Percentiles rank a stretch among this genome's conserved stretches.
Conservation (phyloP, 495 filamentous ascomycete species). For the Xylaria flabelliformis region DNA sequence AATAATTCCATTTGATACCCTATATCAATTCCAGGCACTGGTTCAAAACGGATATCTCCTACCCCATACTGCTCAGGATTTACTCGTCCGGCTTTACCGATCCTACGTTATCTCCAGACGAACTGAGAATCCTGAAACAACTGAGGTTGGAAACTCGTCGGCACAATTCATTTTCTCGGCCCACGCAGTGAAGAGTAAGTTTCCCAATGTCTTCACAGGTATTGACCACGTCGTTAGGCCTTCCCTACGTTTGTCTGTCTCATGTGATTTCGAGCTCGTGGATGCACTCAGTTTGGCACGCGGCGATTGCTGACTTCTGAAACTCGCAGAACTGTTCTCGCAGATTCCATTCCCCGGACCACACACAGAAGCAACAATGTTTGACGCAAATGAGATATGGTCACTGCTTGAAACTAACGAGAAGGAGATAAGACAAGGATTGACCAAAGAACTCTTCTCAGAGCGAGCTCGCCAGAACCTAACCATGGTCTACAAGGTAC, state of each 20-base stretch:
- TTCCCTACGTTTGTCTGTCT: not conserved
- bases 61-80: conserved; percentile 46
- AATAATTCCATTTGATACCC: conserved; percentile 43
- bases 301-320: not conserved
- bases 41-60: conserved; percentile 59
- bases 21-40: conserved; percentile 60
- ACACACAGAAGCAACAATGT: conserved; percentile 50
- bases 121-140: conserved; percentile 25
- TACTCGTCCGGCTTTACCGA: conserved; percentile 42
- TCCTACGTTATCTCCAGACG: not conserved
- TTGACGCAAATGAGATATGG: conserved; percentile 52
- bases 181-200: conserved; percentile 50
- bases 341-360: conserved; percentile 59
- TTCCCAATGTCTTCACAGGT: not conserved
- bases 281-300: not conserved
- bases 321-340: conserved; percentile 42
- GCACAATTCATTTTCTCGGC: conserved; percentile 42
- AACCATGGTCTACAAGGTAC: conserved; percentile 61
- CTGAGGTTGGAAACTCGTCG: not conserved
- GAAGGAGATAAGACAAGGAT: conserved; percentile 38
- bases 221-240: not conserved
- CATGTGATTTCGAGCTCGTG: not conserved
- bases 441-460: conserved; percentile 33
- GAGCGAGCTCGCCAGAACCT: conserved; percentile 36
- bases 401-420: conserved; percentile 51